Conservation (phyloP, 2,329 filamentous ascomycete genomes). For the Metarhizium robertsii region DNA sequence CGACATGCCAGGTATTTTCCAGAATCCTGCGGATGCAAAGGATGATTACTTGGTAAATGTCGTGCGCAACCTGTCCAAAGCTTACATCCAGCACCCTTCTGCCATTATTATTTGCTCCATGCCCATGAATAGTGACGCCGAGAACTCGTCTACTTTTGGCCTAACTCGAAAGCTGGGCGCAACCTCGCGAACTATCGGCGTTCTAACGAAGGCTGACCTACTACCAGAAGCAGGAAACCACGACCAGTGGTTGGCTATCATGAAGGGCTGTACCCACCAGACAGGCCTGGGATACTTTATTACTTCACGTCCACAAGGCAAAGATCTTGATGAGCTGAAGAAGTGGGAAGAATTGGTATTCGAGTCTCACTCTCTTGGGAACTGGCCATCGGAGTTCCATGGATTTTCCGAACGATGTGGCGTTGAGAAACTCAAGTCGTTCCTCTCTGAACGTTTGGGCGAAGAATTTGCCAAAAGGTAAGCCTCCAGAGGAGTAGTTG, state of each 20-base stretch:
- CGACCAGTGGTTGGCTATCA: slow-evolving; percentile 52
- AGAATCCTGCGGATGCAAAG: slow-evolving; percentile 52
- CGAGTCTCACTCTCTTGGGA: slow-evolving; percentile 23
- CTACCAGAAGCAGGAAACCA: slow-evolving; percentile 41
- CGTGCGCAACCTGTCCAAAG: slow-evolving; percentile 58
- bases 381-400: slow-evolving; percentile 42
- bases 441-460: slow-evolving; percentile 42
- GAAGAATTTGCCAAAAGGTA: slow-evolving; percentile 44
- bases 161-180: slow-evolving; percentile 52
- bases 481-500: slow-evolving; percentile 6
- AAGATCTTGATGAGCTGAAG: slow-evolving; percentile 42
- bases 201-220: slow-evolving; percentile 79
- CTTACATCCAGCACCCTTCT: slow-evolving; percentile 60
- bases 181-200: slow-evolving; percentile 54
- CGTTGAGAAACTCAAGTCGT: slow-evolving; percentile 41
- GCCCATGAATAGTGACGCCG: slow-evolving; percentile 69
- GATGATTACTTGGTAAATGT: slow-evolving; percentile 63
- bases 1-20: slow-evolving; percentile 76
- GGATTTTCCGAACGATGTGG: slow-evolving; percentile 40
- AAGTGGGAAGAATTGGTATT: slow-evolving; percentile 46
- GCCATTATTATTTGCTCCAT: slow-evolving; percentile 71
- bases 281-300: slow-evolving; percentile 72
- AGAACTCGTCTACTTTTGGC: slow-evolving; percentile 62
- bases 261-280: slow-evolving; percentile 50
- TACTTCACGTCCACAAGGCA: slow-evolving; percentile 56